Conservation (phyloP, 2,329 filamentous ascomycete genomes). For the Fusarium paranaense region DNA sequence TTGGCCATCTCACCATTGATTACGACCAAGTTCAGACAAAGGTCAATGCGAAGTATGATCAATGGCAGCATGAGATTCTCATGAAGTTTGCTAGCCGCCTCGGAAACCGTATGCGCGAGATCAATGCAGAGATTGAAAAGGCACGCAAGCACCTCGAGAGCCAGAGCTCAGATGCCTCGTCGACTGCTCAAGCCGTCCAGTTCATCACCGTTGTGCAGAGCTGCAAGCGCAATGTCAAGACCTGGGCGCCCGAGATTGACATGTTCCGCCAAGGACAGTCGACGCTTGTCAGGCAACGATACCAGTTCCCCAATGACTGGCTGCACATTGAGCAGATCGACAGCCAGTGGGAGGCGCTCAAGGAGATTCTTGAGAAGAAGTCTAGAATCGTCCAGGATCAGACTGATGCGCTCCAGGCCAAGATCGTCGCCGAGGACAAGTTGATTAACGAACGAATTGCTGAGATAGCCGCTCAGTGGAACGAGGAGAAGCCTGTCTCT, state of each 20-base stretch:
- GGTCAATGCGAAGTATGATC: constrained; percentile 98
- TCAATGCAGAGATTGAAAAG: constrained; percentile 91
- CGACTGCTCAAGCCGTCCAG: constrained; percentile 95
- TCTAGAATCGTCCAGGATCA: constrained; percentile 96
- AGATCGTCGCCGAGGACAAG: constrained; percentile 94
- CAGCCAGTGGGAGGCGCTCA: constrained; percentile 93
- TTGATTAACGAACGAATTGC: constrained; percentile 89
- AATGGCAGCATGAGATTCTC: constrained; percentile 98
- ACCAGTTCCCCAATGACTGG: constrained; percentile 95
- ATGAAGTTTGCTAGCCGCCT: constrained; percentile 92
- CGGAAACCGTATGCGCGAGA: constrained; percentile 89
- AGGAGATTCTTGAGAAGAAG: constrained; percentile 92
- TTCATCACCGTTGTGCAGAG: constrained; percentile 99
- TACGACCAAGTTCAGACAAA: constrained; percentile 99
- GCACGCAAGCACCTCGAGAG: constrained; percentile 90
- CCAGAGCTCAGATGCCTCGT: constrained; percentile 92
- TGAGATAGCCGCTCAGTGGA: constrained; percentile 89
- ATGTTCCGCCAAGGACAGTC: constrained; percentile 96
- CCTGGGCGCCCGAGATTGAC: constrained; percentile 96
- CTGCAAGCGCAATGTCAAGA: constrained; percentile 91
- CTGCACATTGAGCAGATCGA: constrained; percentile 96
- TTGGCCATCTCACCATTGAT: constrained; percentile 94
- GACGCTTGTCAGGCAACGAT: constrained; percentile 89
- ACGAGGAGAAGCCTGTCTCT: constrained; percentile 95
- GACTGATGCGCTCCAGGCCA: constrained; percentile 92